Base-by-base conservation (phyloP, 495 filamentous ascomycete genomes). In the Recurvomyces mirabilis region DNA sequence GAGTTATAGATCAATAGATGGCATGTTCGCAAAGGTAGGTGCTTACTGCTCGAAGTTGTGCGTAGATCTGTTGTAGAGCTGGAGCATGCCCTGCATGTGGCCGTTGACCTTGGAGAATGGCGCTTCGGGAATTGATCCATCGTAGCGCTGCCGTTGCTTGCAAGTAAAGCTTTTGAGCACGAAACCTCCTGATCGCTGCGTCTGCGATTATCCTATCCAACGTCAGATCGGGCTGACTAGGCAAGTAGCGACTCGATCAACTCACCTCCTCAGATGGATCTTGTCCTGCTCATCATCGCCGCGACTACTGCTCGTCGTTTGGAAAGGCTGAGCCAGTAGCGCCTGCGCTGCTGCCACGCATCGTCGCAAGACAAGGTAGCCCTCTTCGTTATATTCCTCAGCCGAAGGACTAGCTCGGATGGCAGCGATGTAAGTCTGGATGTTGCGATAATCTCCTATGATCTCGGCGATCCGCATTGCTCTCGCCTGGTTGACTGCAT, bases 101-200 rank as follows among this genome's bases (percentile, higher is more conserved):
- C 49, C 68, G 68, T 46, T 75, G 70, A 30, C 82, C 81, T 51
- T 76, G 70, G 20, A 89, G 68, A 33, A 85, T 67, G 26, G 68
- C 66, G 15, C 79, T 70, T 29, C 87, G 74, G 54, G 79, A 74
- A 51, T 84, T 79, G 52, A 83, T 65, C 87, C 87, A 94, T 59
- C 84, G 72, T 54, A 77, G 75, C 15, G 79, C 84, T 12, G 86
- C 84, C 4, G 74, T 75, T 30, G 83, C 81, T 21, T 81, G 78
- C 14, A 89, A 72, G 53, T 88, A 88, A 47, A 87, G 85, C 61
- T 81, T 84, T 60, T 91, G 86, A 26, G 74, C 84, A 61, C 84
- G 80, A 68, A 93, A 87, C 38, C 87, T 75, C 40, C 87, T 77
- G 14, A 82, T 71, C 53, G 74, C 79, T 30, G 83, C 79, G 51